Evolutionary conservation across 2,329 filamentous ascomycete species (phyloP), one percentile per base, ranked within the genome.

Genomic region (Hawksworthiomyces lignivorus): DNA sequence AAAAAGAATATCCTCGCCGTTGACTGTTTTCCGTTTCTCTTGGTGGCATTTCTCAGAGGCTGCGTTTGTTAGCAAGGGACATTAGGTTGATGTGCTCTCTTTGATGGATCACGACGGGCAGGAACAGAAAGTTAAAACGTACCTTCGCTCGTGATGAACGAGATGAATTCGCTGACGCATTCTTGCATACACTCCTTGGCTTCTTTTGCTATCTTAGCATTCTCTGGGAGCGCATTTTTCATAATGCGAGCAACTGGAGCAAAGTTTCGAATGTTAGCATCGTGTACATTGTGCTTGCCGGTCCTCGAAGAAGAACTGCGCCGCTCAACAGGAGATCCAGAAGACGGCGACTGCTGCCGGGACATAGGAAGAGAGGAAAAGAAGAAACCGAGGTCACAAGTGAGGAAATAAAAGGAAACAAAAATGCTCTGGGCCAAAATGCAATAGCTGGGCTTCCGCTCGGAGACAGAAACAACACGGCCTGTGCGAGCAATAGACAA

Each of bases 111-210:
- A n/a, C n/a, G n/a, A n/a, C 26, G 11, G 18, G 21, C 10, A 26
- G 4, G 14, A 11, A 24, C 8, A 22, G 11, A 30, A 8, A 17
- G 6, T 14, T 14, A 26, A 39, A 38, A 69, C 84, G 60, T 64
- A 95, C 92, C 92, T 75, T 98, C 92, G 63, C 90, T 97, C 27
- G 92, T 98, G 61, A 98, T 97, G 73, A 98, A 98, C 7, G 87
- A 95, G 70, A 98, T 98, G 65, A 98, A 98, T 68, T 98, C 92
- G 80, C 89, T 96, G 45, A 98, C 92, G 60, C 92, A 98, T 65
- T 98, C 92, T 65, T 98, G 92, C 92, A 98, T 97, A 68, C 92
- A 98, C 63, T 98, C 92, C 65, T 98, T 98, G 43, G 92, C 92
- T 62, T 98, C 92, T 62, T 98, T 98, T 46, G 89, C 89, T 48